Percentiles rank a stretch among this genome's conserved stretches.
Evolutionary conservation across 2,329 filamentous ascomycete species (phyloP).

Genomic region (Colletotrichum filicis): DNA sequence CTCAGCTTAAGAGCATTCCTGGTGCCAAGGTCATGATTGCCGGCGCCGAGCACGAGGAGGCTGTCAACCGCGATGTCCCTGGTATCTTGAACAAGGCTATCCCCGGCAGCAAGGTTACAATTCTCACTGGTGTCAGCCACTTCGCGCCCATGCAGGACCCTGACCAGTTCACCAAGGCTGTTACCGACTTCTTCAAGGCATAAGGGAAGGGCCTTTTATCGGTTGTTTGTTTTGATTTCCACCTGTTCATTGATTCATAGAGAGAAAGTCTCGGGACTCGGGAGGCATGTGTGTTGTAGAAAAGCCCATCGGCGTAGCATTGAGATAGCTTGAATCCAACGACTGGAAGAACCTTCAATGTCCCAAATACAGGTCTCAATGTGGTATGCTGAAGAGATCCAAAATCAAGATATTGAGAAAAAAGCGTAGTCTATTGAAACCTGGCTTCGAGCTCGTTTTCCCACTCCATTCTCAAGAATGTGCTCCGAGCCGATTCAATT

Average conservation of each 20-base stretch:
- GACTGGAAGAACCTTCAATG: neutral
- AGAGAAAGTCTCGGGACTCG: neutral
- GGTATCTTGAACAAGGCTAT: slow-evolving; percentile 48
- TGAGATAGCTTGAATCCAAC: neutral
- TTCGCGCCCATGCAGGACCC: slow-evolving; percentile 56
- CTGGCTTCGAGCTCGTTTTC: no score
- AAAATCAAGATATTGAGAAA: no score
- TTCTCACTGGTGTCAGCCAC: slow-evolving; percentile 51
- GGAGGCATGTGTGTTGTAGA: neutral
- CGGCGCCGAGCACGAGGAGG: slow-evolving; percentile 49
- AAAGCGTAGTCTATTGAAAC: no score
- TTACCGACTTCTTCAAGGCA: slow-evolving; percentile 43
- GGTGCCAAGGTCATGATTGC: slow-evolving; percentile 44
- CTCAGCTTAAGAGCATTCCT: slow-evolving; percentile 42
- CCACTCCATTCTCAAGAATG: no score
- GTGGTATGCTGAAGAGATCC: no score
- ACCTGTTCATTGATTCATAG: neutral
- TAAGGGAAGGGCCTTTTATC: neutral
- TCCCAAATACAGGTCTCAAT: neutral
- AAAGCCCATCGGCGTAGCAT: neutral
- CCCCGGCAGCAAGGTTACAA: slow-evolving; percentile 48
- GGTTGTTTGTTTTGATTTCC: neutral
- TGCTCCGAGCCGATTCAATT: no score
- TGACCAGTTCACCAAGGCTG: slow-evolving; percentile 45
- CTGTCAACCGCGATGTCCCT: slow-evolving; percentile 50